Conservation (phyloP, 768 basidiomycete species). For the Pleurotus salmoneostramineus region DNA sequence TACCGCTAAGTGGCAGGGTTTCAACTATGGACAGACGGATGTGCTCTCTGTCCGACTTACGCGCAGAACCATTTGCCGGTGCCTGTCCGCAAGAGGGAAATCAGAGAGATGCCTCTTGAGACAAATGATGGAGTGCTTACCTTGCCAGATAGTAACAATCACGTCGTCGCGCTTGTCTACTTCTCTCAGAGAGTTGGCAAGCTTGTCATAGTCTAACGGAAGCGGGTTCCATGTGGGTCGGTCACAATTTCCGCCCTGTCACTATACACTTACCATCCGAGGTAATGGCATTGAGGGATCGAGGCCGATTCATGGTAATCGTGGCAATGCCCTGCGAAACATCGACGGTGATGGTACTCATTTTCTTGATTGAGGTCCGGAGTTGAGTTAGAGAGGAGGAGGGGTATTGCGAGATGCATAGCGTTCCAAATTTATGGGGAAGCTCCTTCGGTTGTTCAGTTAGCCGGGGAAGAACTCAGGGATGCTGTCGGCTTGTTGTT, state of each 20-base stretch:
- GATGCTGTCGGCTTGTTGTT: not conserved
- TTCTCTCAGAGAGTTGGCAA: constrained; percentile 53
- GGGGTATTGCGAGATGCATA: not conserved
- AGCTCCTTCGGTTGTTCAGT: not conserved
- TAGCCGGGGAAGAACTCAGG: not conserved
- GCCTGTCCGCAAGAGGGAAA: constrained; percentile 28
- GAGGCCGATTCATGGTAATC: constrained; percentile 61
- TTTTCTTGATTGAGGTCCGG: constrained; percentile 10
- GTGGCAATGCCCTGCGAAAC: constrained; percentile 61
- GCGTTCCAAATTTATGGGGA: too few species aligned
- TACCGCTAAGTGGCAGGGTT: constrained; percentile 39
- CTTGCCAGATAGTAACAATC: constrained; percentile 66
- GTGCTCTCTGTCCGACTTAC: constrained; percentile 31
- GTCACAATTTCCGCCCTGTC: not conserved
- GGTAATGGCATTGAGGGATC: constrained; percentile 57
- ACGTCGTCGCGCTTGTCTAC: constrained; percentile 61
- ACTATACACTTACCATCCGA: constrained; percentile 33
- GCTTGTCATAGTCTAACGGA: constrained; percentile 53
- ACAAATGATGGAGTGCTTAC: constrained; percentile 22
- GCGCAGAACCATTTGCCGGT: constrained; percentile 73
- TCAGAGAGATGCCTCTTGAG: not conserved
- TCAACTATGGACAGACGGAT: too few species aligned
- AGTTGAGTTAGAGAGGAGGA: not conserved
- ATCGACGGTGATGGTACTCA: constrained; percentile 44
- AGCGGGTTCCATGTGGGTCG: not conserved